phyloP scores from a whole-genome alignment of 2,329 filamentous ascomycete genomes.

The Helotiales sp. region DNA sequence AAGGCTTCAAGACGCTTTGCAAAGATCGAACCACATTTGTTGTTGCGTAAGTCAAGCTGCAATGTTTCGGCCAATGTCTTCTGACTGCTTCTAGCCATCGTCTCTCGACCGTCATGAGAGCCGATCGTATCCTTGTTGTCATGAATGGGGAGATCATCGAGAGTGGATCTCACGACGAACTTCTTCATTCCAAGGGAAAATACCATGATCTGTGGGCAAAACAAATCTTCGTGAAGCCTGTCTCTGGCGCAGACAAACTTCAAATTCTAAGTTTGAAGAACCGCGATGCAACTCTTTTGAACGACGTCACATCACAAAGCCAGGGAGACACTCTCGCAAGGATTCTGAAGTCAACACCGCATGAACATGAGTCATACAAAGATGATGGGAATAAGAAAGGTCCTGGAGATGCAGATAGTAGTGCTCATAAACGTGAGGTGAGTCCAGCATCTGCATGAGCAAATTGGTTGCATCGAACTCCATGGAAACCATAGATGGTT shows the following conservation, averaged over 20 bases:
- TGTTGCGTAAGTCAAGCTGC: slow-evolving; percentile 31
- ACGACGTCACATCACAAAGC: slow-evolving; percentile 28
- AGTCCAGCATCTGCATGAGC: slow-evolving; percentile 20
- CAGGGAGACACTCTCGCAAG: slow-evolving; percentile 22
- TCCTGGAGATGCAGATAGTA: slow-evolving; percentile 4
- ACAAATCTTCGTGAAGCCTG: slow-evolving; percentile 39
- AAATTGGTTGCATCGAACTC: not conserved
- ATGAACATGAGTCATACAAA: slow-evolving; percentile 14
- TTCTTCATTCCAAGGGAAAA: slow-evolving; percentile 47
- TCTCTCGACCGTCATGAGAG: slow-evolving; percentile 53
- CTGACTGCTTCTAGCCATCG: slow-evolving; percentile 39
- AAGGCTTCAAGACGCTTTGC: slow-evolving; percentile 46
- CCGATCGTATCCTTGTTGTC: slow-evolving; percentile 55
- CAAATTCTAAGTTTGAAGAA: slow-evolving; percentile 29
- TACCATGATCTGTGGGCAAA: slow-evolving; percentile 54
- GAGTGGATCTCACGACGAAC: slow-evolving; percentile 49
- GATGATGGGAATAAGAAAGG: slow-evolving; percentile 1
- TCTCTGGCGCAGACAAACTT: slow-evolving; percentile 20
- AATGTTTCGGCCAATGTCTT: not conserved
- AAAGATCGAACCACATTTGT: slow-evolving; percentile 49
- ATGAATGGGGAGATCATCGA: slow-evolving; percentile 52
- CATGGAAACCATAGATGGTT: not conserved
- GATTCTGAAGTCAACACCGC: slow-evolving; percentile 15
- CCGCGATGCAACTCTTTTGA: slow-evolving; percentile 29
- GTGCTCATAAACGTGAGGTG: slow-evolving; percentile 29